Evolutionary conservation across 495 filamentous ascomycete species (phyloP).

Genomic region (Penicillium fimorum): DNA sequence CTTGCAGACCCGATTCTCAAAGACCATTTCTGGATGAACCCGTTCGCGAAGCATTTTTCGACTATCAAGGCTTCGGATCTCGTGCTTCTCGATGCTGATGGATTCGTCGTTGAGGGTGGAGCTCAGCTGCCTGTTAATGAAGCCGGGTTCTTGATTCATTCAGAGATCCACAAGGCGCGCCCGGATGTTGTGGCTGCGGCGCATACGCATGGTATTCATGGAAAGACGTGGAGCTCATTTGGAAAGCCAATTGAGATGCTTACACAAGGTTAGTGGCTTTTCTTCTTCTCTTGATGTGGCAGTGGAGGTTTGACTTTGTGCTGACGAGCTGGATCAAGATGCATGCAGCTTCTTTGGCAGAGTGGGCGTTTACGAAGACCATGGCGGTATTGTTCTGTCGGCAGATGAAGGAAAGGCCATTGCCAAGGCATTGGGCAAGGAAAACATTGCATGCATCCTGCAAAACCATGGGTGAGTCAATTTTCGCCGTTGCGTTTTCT

Average conservation of each 20-base stretch:
- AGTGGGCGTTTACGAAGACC: conserved; percentile 52
- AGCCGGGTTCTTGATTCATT: conserved; percentile 68
- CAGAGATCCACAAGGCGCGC: conserved; percentile 49
- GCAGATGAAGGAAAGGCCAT: conserved; percentile 61
- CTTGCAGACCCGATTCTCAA: conserved; percentile 46
- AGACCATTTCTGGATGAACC: conserved; percentile 67
- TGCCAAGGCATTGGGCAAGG: conserved; percentile 55
- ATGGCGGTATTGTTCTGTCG: conserved; percentile 58
- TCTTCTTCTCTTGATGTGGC: neutral
- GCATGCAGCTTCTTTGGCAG: conserved; percentile 57
- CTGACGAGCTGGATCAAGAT: conserved; percentile 37
- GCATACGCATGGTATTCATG: conserved; percentile 49
- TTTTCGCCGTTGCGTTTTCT: neutral
- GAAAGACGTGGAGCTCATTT: conserved; percentile 49
- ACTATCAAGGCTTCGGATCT: conserved; percentile 50
- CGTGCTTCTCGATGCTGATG: conserved; percentile 50
- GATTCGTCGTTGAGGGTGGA: conserved; percentile 53
- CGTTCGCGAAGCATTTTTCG: conserved; percentile 59
- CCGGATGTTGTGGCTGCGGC: conserved; percentile 52
- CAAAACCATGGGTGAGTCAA: conserved; percentile 60
- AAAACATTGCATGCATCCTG: conserved; percentile 62
- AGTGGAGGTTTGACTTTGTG: neutral
- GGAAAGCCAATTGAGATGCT: conserved; percentile 50
- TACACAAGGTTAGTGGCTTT: conserved; percentile 38
- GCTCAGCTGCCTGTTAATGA: conserved; percentile 55